Percentiles rank a stretch among this genome's conserved stretches.
These are phyloP conservation scores for Puccinellia tenuiflora DNA, from an alignment of 176 grass and related monocot species.

Conservation along the genomic window DNA sequence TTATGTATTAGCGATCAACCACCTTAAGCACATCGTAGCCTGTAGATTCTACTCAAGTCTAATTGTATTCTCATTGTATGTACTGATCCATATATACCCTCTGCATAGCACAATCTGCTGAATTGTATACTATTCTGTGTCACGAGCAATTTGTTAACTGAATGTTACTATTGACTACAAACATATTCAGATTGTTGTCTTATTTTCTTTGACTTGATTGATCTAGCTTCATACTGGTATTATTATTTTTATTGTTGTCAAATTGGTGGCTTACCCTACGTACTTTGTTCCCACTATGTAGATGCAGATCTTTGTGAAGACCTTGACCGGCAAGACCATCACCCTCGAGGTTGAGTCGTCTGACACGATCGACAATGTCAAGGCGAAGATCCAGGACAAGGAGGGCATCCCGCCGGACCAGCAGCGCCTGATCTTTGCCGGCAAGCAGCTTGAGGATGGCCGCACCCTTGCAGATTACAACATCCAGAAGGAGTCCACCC, in stretches of 20 bases:
- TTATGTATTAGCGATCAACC: no score
- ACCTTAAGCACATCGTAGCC: no score
- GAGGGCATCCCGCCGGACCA: slow-evolving; percentile 68
- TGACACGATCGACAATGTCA: slow-evolving; percentile 90
- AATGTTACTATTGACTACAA: no score
- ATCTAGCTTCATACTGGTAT: background rate
- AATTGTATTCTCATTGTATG: no score
- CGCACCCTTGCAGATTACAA: slow-evolving; percentile 54
- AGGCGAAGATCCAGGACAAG: slow-evolving; percentile 74
- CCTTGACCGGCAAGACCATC: background rate
- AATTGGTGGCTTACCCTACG: background rate
- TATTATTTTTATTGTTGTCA: background rate
- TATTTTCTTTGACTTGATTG: background rate
- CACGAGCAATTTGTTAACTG: no score
- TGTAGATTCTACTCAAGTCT: no score
- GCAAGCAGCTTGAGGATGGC: slow-evolving; percentile 58
- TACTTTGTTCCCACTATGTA: background rate
- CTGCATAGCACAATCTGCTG: no score
- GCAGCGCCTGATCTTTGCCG: slow-evolving; percentile 56
- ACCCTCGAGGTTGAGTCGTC: slow-evolving; percentile 21
- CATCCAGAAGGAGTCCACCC: slow-evolving; percentile 64
- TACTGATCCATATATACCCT: no score
- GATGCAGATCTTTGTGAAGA: no score
- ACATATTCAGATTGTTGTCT: background rate
- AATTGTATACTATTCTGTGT: no score